Conservation (phyloP, 2,329 filamentous ascomycete species). For the Claviceps lovelessii region DNA sequence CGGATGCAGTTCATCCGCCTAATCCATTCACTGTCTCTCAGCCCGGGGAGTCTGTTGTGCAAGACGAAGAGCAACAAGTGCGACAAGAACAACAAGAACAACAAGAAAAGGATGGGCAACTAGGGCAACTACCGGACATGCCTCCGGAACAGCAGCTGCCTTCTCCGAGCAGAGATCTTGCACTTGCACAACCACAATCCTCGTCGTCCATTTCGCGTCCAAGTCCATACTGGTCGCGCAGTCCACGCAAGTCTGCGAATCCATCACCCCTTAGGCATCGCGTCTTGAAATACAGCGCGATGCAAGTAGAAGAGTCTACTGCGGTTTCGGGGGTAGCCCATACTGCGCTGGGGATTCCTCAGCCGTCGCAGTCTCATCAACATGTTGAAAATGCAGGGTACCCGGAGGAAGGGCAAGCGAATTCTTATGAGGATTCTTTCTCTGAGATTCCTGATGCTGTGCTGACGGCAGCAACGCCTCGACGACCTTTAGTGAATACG, state of each 20-base stretch:
- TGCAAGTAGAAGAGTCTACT: constrained; percentile 10
- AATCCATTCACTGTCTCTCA: constrained; percentile 3
- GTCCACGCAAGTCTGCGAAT: constrained; percentile 18
- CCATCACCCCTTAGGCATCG: constrained; percentile 20
- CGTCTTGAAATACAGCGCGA: constrained; percentile 18
- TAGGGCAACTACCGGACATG: constrained; percentile 1
- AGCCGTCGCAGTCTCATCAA: constrained; percentile 1
- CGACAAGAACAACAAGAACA: background rate
- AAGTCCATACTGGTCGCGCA: constrained; percentile 19
- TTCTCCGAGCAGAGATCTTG: constrained; percentile 3
- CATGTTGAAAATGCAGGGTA: constrained; percentile 3
- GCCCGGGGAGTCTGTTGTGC: background rate
- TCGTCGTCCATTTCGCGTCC: constrained; percentile 12
- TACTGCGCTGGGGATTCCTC: background rate
- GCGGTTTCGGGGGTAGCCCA: background rate
- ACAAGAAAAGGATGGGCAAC: background rate
- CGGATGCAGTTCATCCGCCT: constrained; percentile 1
- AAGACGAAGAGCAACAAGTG: background rate
- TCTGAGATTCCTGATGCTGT: constrained; percentile 40
- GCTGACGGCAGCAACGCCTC: constrained; percentile 34
- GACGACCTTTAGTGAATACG: constrained; percentile 9
- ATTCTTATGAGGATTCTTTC: constrained; percentile 39
- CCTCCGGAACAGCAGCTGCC: constrained; percentile 7
- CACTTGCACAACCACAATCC: background rate
- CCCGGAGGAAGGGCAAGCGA: constrained; percentile 17